Percentiles rank a stretch among this genome's conserved stretches.
These are phyloP conservation scores for Linum trigynum DNA, from an alignment of 345 rosid species.

Conservation along the genomic window DNA sequence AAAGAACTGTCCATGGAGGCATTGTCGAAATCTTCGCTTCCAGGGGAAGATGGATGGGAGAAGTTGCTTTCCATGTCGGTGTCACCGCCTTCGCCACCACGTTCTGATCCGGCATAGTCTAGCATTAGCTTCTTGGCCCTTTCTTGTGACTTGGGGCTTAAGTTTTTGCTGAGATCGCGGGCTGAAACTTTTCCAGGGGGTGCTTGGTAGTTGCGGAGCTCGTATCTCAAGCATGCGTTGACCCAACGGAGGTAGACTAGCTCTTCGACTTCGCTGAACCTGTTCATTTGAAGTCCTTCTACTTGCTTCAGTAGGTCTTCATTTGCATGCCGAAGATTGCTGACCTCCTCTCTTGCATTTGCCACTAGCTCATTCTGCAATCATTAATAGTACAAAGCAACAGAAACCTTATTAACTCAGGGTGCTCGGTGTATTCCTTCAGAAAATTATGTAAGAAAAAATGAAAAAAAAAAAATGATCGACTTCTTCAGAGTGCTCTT, in stretches of 20 bases:
- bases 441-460: not conserved
- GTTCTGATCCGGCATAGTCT: constrained; percentile 90
- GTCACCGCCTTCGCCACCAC: constrained; percentile 91
- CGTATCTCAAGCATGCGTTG: constrained; percentile 91
- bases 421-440: not conserved
- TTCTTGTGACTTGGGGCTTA: constrained; percentile 83
- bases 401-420: not conserved
- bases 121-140: constrained; percentile 76
- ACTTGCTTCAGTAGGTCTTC: constrained; percentile 91
- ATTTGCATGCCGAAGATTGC: constrained; percentile 60
- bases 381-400: constrained; percentile 10
- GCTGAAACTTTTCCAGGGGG: constrained; percentile 82
- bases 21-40: constrained; percentile 85
- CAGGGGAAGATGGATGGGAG: constrained; percentile 89
- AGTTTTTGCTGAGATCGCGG: constrained; percentile 79
- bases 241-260: constrained; percentile 98
- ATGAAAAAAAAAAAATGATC: no score
- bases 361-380: constrained; percentile 74
- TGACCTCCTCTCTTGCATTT: constrained; percentile 68
- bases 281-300: constrained; percentile 95
- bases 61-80: constrained; percentile 80
- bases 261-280: constrained; percentile 98
- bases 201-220: constrained; percentile 80
- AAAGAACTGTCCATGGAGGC: constrained; percentile 73
- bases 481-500: no score